Evolutionary conservation across 2,329 filamentous ascomycete genomes (phyloP).

Genomic region (Rhexocercosporidium sp.): DNA sequence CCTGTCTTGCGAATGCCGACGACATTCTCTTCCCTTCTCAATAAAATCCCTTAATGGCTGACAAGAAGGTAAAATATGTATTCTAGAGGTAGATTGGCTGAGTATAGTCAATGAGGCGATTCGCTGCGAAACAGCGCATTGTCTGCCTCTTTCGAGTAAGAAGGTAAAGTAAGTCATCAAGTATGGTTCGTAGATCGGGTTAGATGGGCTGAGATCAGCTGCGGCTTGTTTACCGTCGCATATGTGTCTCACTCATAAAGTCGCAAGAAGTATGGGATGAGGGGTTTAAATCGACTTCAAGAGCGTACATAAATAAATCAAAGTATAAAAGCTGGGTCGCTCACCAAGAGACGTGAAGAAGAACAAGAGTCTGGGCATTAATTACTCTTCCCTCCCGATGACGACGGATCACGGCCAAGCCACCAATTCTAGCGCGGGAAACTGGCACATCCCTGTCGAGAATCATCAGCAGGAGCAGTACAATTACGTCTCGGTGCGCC

Average conservation of each 20-base stretch:
- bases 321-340: background rate
- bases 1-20: too few relatives aligned
- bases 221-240: constrained; percentile 6
- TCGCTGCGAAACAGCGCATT: background rate
- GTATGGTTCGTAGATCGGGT: background rate
- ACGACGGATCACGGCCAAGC: background rate
- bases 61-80: too few relatives aligned
- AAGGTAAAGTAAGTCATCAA: too few relatives aligned
- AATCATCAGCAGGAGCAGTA: background rate
- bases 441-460: background rate
- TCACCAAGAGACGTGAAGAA: background rate
- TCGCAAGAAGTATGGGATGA: background rate
- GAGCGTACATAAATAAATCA: background rate
- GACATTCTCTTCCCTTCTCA: too few relatives aligned
- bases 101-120: background rate
- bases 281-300: background rate
- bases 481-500: background rate
- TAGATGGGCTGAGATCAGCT: background rate
- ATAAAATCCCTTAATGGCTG: too few relatives aligned
- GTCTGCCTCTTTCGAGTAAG: background rate
- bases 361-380: background rate
- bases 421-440: too few relatives aligned
- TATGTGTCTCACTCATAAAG: background rate
- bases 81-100: too few relatives aligned
- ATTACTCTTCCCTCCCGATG: background rate